Percentiles rank a stretch among this genome's conserved stretches.
These are phyloP conservation scores for Phytophthora hibernalis DNA, from an alignment of 352 stramenopile genomes.

Conservation along the genomic window DNA sequence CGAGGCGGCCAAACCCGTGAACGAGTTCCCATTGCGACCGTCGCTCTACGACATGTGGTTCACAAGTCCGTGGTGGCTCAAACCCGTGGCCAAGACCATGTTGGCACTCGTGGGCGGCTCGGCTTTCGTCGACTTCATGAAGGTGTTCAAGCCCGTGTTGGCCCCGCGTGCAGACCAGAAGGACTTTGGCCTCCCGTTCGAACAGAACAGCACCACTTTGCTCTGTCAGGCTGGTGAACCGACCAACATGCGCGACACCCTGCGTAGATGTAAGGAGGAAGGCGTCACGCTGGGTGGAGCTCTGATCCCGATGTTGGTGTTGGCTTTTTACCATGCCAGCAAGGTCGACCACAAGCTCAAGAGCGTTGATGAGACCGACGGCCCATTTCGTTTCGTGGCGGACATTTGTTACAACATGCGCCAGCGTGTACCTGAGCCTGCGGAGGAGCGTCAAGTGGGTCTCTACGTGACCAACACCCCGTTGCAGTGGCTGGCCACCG, in stretches of 20 bases:
- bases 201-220: conserved; percentile 53
- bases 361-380: conserved; percentile 20
- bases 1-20: conserved; percentile 27
- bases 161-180: conserved; percentile 49
- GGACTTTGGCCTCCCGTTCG: conserved; percentile 44
- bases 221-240: conserved; percentile 47
- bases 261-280: conserved; percentile 53
- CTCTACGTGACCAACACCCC: conserved; percentile 55
- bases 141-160: conserved; percentile 55
- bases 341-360: conserved; percentile 44
- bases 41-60: conserved; percentile 57
- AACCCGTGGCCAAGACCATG: conserved; percentile 37
- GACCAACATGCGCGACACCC: conserved; percentile 48
- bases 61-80: conserved; percentile 49
- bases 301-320: conserved; percentile 48
- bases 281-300: conserved; percentile 51
- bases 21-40: conserved; percentile 44
- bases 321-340: conserved; percentile 59
- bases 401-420: conserved; percentile 68
- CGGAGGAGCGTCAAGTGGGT: conserved; percentile 47
- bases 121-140: conserved; percentile 53
- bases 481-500: conserved; percentile 50
- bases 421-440: conserved; percentile 24
- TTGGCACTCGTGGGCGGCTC: conserved; percentile 29
- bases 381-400: conserved; percentile 46